Conservation (phyloP, 345 rosid species). For the Trapa bicornis region DNA sequence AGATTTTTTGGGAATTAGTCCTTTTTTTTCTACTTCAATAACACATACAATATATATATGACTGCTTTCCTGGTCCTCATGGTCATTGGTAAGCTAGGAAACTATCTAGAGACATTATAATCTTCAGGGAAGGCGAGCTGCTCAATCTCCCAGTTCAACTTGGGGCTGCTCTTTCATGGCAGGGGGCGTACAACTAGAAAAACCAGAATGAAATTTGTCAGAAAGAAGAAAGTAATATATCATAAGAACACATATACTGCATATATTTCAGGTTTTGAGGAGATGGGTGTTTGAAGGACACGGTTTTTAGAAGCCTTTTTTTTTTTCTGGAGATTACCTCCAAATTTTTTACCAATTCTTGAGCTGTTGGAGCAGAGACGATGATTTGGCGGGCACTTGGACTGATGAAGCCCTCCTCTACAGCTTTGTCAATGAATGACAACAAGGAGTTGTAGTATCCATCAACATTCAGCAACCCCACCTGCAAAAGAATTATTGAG, state of each 20-base stretch:
- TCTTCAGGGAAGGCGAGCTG: slow-evolving; percentile 48
- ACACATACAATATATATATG: not conserved
- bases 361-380: slow-evolving; percentile 78
- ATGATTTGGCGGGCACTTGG: slow-evolving; percentile 84
- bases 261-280: not conserved
- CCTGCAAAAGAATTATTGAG: slow-evolving; percentile 23
- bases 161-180: slow-evolving; percentile 73
- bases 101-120: slow-evolving; percentile 37
- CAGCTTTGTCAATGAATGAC: slow-evolving; percentile 92
- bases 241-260: too few relatives aligned
- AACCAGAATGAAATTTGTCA: not conserved
- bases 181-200: slow-evolving; percentile 71
- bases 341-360: slow-evolving; percentile 67
- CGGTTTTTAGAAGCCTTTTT: not conserved
- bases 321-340: slow-evolving; percentile 37
- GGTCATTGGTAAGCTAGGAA: not conserved
- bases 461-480: slow-evolving; percentile 95
- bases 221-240: too few relatives aligned
- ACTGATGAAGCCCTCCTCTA: slow-evolving; percentile 87
- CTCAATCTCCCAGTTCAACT: slow-evolving; percentile 85
- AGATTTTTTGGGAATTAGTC: slow-evolving; percentile 4
- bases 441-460: slow-evolving; percentile 96
- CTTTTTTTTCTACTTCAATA: slow-evolving; percentile 2
- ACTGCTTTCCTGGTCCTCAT: not conserved
- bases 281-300: too few relatives aligned